Evolutionary conservation across 169 alveolate species (phyloP), one percentile per base, ranked within the genome.

Genomic region (Cryptosporidium bovis): DNA sequence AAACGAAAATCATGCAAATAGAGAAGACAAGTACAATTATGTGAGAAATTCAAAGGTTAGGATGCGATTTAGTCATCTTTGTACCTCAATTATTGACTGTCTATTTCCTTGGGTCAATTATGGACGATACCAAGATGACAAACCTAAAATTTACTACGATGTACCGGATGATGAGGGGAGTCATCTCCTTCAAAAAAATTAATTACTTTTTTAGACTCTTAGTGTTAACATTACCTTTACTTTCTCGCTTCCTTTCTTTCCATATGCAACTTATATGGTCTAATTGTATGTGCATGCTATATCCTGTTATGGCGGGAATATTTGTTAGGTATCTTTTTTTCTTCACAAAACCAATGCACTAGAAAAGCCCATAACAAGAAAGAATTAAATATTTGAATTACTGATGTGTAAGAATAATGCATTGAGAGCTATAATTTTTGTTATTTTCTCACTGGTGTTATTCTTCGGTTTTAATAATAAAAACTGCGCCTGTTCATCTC

Each of bases 81-180:
- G 83, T 34, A 31, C 82, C 6, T 27, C 31, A 48, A 36, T 67
- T 24, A 5, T 69, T 15, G 51, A 53, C 34, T 69, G 83, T 31
- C 51, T 69, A 13, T 55, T 69, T 40, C 83, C 83, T n/a, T 69
- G 83, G 83, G 60, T 69, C 40, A 51, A 24, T 34, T 69, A 46
- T 31, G 83, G 56, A 31, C 34, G 51, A n/a, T 51, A 51, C 15
- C 56, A 33, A 33, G 83, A 69, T 34, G 68, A 53, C 34, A 64
- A 53, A 5, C 55, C 34, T 27, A 64, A 44, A 69, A 16, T 56
- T 31, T 31, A 31, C 56, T 56, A 51, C 31, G 20, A 34, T 5
- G 15, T 66, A 16, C 15, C 31, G 36, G 33, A 51, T 50, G 34
- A 29, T 16, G 66, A 69, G 18, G 67, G 31, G 18, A 13, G 12